Percentiles rank a stretch among this genome's conserved stretches.
phyloP scores from a whole-genome alignment of 2,329 filamentous ascomycete species.

The Aspergillus bombycis region DNA sequence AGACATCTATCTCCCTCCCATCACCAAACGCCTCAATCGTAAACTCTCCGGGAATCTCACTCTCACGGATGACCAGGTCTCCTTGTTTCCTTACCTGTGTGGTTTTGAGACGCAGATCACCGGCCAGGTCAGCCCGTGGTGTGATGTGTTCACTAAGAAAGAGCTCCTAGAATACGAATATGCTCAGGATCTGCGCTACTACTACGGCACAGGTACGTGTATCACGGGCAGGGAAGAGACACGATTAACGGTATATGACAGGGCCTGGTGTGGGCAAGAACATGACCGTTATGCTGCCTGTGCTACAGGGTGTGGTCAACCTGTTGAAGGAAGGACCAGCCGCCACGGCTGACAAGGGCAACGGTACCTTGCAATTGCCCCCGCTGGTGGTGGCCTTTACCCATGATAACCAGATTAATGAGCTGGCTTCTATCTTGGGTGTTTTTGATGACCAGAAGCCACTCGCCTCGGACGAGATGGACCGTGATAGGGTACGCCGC shows the following conservation, averaged over 20 bases:
- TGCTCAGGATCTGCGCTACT: constrained; percentile 69
- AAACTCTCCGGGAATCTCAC: constrained; percentile 58
- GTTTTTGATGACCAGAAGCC: constrained; percentile 61
- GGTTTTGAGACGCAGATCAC: constrained; percentile 72
- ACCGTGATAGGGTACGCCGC: constrained; percentile 35
- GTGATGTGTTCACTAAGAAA: constrained; percentile 62
- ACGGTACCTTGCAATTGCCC: constrained; percentile 51
- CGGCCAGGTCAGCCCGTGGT: constrained; percentile 64
- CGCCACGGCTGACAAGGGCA: constrained; percentile 50
- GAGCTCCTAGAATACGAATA: constrained; percentile 70
- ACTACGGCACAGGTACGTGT: constrained; percentile 59
- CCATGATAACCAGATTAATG: constrained; percentile 68
- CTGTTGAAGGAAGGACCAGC: constrained; percentile 55
- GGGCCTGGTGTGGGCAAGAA: constrained; percentile 21
- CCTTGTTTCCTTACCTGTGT: constrained; percentile 68
- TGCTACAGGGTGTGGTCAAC: constrained; percentile 57
- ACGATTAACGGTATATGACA: constrained; percentile 49
- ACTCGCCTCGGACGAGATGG: constrained; percentile 53
- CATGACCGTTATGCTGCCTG: constrained; percentile 55
- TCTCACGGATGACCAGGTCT: constrained; percentile 57
- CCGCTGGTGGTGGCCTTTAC: constrained; percentile 64
- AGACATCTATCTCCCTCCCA: constrained; percentile 12
- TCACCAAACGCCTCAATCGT: constrained; percentile 54
- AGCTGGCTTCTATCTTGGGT: constrained; percentile 62
- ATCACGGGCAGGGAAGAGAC: neutral